Evolutionary conservation across 176 grass and related monocot genomes (phyloP).

Genomic region (Zoysia japonica): DNA sequence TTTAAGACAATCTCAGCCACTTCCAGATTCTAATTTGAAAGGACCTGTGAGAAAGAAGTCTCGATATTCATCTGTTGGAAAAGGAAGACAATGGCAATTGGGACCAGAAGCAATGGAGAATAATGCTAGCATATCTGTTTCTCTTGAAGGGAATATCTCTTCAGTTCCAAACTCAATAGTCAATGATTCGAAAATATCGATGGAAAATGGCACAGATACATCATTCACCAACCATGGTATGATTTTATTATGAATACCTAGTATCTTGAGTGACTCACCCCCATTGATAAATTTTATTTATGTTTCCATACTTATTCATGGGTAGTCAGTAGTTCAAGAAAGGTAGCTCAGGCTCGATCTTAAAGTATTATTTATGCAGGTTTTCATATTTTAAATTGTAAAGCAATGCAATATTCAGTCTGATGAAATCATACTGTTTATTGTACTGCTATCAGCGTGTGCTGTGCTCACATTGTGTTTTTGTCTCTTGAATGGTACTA

Average conservation of each 20-base stretch:
- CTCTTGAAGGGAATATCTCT: slow-evolving; percentile 64
- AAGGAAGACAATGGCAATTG: slow-evolving; percentile 47
- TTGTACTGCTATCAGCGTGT: slow-evolving; percentile 1
- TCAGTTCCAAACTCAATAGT: slow-evolving; percentile 39
- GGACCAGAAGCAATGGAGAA: slow-evolving; percentile 61
- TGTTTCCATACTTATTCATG: neutral
- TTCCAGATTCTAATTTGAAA: slow-evolving; percentile 36
- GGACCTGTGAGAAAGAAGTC: slow-evolving; percentile 39
- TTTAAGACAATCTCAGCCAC: slow-evolving; percentile 53
- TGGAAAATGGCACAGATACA: slow-evolving; percentile 47
- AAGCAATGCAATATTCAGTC: neutral
- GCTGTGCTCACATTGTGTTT: neutral
- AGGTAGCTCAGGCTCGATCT: neutral
- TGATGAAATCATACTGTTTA: slow-evolving; percentile 10
- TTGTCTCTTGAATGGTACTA: neutral
- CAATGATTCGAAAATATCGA: slow-evolving; percentile 45
- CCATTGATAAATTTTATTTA: slow-evolving; percentile 14
- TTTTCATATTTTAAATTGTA: neutral
- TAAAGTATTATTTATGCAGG: neutral
- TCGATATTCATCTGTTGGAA: slow-evolving; percentile 28
- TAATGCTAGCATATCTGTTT: slow-evolving; percentile 57
- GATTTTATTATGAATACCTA: slow-evolving; percentile 13
- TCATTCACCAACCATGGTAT: slow-evolving; percentile 83
- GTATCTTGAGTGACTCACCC: neutral
- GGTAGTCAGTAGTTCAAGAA: neutral